A percentile compares a stretch with the other conserved stretches of the same genome.
Conservation (phyloP, 2,329 filamentous ascomycete species). For the Neonectria neomacrospora region DNA sequence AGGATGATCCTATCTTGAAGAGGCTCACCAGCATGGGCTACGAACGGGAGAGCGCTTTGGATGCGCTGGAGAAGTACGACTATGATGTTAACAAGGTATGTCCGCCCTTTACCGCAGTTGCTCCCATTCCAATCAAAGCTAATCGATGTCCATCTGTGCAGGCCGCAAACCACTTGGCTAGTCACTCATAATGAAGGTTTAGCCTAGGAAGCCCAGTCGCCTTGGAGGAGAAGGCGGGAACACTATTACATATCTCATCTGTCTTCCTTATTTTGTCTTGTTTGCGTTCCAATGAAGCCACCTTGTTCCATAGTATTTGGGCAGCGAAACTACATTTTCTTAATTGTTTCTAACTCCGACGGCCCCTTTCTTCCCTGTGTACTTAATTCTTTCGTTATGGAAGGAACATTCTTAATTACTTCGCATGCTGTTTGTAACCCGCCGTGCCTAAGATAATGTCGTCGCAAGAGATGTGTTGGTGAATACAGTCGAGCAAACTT, state of each 20-base stretch:
- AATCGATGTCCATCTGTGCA: slow-evolving; percentile 31
- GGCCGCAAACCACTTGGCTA: slow-evolving; percentile 68
- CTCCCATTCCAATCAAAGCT: slow-evolving; percentile 19
- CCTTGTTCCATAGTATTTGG: slow-evolving; percentile 41
- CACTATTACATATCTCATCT: slow-evolving; percentile 35
- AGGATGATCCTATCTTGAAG: slow-evolving; percentile 86
- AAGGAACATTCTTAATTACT: slow-evolving; percentile 12
- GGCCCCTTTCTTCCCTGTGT: slow-evolving; percentile 31
- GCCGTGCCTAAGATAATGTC: slow-evolving; percentile 4
- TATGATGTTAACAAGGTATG: slow-evolving; percentile 95
- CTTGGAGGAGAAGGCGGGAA: slow-evolving; percentile 11
- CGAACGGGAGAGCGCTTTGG: slow-evolving; percentile 75
- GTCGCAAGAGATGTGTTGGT: slow-evolving; percentile 15
- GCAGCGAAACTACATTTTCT: slow-evolving; percentile 36
- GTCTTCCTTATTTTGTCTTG: slow-evolving; percentile 33
- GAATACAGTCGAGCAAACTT: slow-evolving; percentile 11
- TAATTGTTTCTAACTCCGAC: slow-evolving; percentile 11
- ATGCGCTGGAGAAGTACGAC: slow-evolving; percentile 91
- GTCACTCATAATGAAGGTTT: slow-evolving; percentile 57
- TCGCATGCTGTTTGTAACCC: slow-evolving; percentile 24
- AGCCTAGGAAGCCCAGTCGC: slow-evolving; percentile 18
- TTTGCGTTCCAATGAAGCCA: slow-evolving; percentile 32
- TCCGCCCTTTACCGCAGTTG: not conserved
- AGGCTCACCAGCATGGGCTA: slow-evolving; percentile 93
- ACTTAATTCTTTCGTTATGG: slow-evolving; percentile 26